These are phyloP conservation scores for Neurospora tetrasperma DNA, from an alignment of 495 filamentous ascomycete genomes.

Conservation along the genomic window DNA sequence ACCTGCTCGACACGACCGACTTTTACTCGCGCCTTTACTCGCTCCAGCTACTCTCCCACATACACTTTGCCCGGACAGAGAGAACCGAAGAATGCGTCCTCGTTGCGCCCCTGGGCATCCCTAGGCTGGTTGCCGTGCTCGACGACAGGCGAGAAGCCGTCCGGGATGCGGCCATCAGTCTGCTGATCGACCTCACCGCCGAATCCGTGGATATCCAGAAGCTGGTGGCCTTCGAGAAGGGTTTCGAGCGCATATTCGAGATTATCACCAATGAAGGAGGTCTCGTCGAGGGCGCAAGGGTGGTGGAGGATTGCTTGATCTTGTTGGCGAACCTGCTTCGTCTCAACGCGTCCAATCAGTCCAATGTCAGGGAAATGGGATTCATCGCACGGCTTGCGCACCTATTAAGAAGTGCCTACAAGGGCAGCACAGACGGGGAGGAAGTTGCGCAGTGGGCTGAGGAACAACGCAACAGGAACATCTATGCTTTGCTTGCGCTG, in stretches of 20 bases:
- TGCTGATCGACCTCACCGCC: conserved; percentile 43
- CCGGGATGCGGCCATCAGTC: conserved; percentile 56
- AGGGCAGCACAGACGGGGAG: conserved; percentile 45
- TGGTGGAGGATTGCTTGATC: conserved; percentile 90
- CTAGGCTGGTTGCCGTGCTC: conserved; percentile 70
- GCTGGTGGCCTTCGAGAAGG: conserved; percentile 87
- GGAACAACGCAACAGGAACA: conserved; percentile 76
- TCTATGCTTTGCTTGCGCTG: conserved; percentile 81
- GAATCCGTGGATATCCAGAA: conserved; percentile 66
- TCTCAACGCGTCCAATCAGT: conserved; percentile 85
- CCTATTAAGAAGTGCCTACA: conserved; percentile 55
- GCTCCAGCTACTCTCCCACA: conserved; percentile 78
- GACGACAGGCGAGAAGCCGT: conserved; percentile 83
- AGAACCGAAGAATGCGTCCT: conserved; percentile 94
- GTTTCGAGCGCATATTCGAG: conserved; percentile 75
- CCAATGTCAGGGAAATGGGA: conserved; percentile 84
- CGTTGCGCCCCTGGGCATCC: conserved; percentile 77
- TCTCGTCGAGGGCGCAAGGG: conserved; percentile 73
- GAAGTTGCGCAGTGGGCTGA: conserved; percentile 62
- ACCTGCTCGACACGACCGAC: conserved; percentile 75
- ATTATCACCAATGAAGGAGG: conserved; percentile 77
- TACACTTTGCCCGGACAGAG: conserved; percentile 76
- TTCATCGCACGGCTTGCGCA: conserved; percentile 64
- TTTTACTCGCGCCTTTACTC: conserved; percentile 94
- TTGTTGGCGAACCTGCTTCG: conserved; percentile 84